Evolutionary conservation across 179 eudicot species (phyloP).

Genomic region (Amaranthus tricolor): DNA sequence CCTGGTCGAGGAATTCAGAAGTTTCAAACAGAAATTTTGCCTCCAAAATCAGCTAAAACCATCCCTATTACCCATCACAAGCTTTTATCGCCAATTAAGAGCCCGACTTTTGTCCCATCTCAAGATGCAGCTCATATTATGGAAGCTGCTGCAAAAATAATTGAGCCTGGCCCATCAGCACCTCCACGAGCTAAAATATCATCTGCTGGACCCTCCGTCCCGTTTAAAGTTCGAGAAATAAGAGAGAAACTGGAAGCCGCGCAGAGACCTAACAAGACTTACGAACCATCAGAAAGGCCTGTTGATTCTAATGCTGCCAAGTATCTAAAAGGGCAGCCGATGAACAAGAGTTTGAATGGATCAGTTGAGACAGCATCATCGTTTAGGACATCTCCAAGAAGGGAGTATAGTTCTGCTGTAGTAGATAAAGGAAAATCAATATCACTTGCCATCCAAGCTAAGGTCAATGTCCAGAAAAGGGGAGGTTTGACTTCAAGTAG

Average conservation of each 20-base stretch:
- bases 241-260: constrained; percentile 61
- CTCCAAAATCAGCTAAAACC: constrained; percentile 87
- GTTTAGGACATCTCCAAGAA: constrained; percentile 33
- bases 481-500: constrained; percentile 48
- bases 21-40: constrained; percentile 77
- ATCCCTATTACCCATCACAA: constrained; percentile 79
- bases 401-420: constrained; percentile 44
- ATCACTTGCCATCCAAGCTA: constrained; percentile 92
- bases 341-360: constrained; percentile 72
- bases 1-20: constrained; percentile 59
- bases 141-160: constrained; percentile 88
- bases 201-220: constrained; percentile 50
- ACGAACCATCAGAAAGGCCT: constrained; percentile 41
- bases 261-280: constrained; percentile 37
- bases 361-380: constrained; percentile 34
- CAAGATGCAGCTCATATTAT: constrained; percentile 77
- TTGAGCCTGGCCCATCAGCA: constrained; percentile 59
- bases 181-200: constrained; percentile 47
- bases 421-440: constrained; percentile 57
- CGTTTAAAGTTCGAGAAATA: constrained; percentile 68
- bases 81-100: constrained; percentile 91
- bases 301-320: constrained; percentile 61
- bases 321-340: constrained; percentile 49
- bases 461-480: constrained; percentile 88
- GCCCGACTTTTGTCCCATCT: constrained; percentile 57